Base-by-base conservation (phyloP, 306 rosid genomes). In the Sophora flavescens region DNA sequence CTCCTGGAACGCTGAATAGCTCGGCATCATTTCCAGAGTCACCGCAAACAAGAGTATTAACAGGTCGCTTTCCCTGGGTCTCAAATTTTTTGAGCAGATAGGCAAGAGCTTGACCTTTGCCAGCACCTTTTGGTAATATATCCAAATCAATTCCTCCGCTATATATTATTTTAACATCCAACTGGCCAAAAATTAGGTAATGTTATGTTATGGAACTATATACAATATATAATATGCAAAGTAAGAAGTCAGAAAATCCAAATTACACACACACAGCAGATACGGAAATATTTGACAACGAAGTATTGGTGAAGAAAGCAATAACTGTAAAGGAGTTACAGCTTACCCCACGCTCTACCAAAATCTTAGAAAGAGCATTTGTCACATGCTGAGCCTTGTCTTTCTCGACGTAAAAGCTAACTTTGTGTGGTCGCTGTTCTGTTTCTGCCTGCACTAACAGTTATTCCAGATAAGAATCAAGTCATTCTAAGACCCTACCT, bases 21-120 rank as follows among this genome's bases (percentile, higher is more conserved):
- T 95, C 99, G 11, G 99, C 97, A 72, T 95, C 99, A 70, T 95
- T 95, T 83, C 99, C 98, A 48, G 99, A 95, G 84, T 92, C 98
- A 59, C 99, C 99, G 70, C 98, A 92, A 64, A 88, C 99, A 82
- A 96, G 99, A 16, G 99, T 92, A 67, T 84, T 88, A 17, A 38
- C 45, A 10, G 99, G 99, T 30, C 45, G 84, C 71, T 87, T 88
- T 77, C 93, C 99, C 67, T 86, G 88, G 0, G 82, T 15, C 84
- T 87, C 89, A 80, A 96, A 92, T 68, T 89, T 90, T 85, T 92
- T 83, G 56, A 83, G 96, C 82, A 96, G 78, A 84, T 92, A 96
- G 7, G 99, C 98, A 86, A 92, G 99, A 57, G 98, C 99, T 89
- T 92, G 98, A 62, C 99, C 99, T 89, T 96, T 96, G 67, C 99